Conservation (phyloP, 352 stramenopile genomes). For the Pythium dissotocum region DNA sequence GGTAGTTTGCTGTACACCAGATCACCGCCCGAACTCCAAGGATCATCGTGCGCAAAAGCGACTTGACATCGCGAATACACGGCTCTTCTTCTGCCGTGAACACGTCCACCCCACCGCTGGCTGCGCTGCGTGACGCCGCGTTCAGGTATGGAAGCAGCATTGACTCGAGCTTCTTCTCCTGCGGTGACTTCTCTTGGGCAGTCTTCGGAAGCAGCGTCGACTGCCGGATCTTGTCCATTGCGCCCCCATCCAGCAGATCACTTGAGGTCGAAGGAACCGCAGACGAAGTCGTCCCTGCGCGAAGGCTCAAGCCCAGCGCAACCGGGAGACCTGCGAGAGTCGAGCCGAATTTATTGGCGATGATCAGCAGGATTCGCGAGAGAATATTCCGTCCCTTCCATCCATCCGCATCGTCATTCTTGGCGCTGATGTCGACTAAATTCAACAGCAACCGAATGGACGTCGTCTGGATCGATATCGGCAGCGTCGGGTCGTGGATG, state of each 20-base stretch:
- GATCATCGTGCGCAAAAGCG: slow-evolving; percentile 95
- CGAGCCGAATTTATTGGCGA: slow-evolving; percentile 94
- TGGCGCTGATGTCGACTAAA: slow-evolving; percentile 96
- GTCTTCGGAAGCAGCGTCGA: slow-evolving; percentile 73
- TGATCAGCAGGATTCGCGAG: slow-evolving; percentile 90
- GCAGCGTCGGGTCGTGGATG: slow-evolving; percentile 92
- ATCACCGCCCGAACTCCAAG: slow-evolving; percentile 97
- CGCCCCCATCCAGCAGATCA: slow-evolving; percentile 79
- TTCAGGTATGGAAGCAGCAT: slow-evolving; percentile 61
- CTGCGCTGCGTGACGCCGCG: slow-evolving; percentile 9
- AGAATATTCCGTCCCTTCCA: slow-evolving; percentile 90
- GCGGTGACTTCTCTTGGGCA: slow-evolving; percentile 44
- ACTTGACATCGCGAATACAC: slow-evolving; percentile 90
- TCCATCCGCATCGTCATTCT: slow-evolving; percentile 91
- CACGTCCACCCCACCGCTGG: slow-evolving; percentile 35
- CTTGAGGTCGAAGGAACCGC: neutral
- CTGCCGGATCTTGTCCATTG: slow-evolving; percentile 89
- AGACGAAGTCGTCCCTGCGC: slow-evolving; percentile 12
- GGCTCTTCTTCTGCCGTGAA: slow-evolving; percentile 68
- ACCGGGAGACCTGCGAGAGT: slow-evolving; percentile 77
- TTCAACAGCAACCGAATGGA: slow-evolving; percentile 96
- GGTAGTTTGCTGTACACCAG: slow-evolving; percentile 96
- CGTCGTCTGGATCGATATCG: slow-evolving; percentile 96
- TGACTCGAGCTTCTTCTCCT: slow-evolving; percentile 77
- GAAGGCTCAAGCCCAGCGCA: slow-evolving; percentile 59